Conservation (phyloP, 306 rosid genomes). For the Astragalus glycyphyllos region DNA sequence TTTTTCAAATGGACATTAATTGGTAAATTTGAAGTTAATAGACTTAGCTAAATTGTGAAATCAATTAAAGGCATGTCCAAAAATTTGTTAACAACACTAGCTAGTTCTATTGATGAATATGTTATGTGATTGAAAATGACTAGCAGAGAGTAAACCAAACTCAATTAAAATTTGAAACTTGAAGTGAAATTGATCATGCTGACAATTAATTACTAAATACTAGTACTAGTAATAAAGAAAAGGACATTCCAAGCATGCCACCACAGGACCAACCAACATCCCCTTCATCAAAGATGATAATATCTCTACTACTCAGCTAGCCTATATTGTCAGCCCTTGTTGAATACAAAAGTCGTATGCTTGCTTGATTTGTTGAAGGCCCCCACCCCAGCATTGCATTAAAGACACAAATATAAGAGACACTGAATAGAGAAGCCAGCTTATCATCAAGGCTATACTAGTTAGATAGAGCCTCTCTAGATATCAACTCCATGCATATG, state of each 20-base stretch:
- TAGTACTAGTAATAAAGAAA: conserved; percentile 12
- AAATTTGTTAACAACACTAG: conserved; percentile 18
- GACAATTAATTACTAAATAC: not conserved
- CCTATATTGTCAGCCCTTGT: conserved; percentile 26
- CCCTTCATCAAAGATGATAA: not conserved
- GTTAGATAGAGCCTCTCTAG: conserved; percentile 20
- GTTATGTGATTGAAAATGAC: conserved; percentile 10
- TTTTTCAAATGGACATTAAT: not conserved
- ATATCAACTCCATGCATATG: not conserved
- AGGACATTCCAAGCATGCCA: conserved; percentile 37
- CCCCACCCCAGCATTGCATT: conserved; percentile 39
- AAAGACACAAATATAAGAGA: conserved; percentile 14
- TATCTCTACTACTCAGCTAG: not conserved
- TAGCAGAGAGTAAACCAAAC: not conserved
- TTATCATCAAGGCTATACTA: conserved; percentile 32
- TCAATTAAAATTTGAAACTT: conserved; percentile 28
- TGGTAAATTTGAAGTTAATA: too few species aligned
- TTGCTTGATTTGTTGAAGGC: conserved; percentile 29
- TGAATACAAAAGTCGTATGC: conserved; percentile 14
- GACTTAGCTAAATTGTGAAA: too few species aligned
- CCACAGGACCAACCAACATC: conserved; percentile 47
- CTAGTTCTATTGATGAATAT: not conserved
- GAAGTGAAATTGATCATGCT: not conserved
- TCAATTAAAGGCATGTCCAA: not conserved
- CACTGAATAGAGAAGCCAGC: conserved; percentile 29